These are phyloP conservation scores for Hibiscus mutabilis DNA, from an alignment of 345 rosid species.

Conservation along the genomic window DNA sequence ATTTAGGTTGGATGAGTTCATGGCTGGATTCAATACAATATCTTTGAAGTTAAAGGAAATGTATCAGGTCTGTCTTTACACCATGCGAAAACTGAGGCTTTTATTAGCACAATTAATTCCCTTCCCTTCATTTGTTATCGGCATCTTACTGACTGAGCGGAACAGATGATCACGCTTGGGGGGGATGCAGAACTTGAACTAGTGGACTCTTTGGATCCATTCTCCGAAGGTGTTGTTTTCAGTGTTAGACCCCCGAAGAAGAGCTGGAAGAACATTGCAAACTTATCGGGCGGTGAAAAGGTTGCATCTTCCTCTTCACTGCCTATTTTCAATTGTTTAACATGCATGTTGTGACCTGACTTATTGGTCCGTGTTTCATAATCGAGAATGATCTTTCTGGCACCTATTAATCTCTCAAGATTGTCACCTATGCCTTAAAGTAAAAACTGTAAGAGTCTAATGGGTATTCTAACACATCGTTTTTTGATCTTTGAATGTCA, in stretches of 20 bases:
- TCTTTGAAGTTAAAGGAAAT: slow-evolving; percentile 93
- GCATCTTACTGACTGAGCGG: slow-evolving; percentile 10
- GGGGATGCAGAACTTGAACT: slow-evolving; percentile 98
- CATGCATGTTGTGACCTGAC: background rate
- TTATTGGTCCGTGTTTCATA: background rate
- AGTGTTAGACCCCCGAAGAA: slow-evolving; percentile 86
- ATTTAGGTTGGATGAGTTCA: slow-evolving; percentile 89
- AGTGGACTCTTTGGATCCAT: slow-evolving; percentile 95
- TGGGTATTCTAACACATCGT: too few species aligned
- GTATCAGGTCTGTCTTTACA: slow-evolving; percentile 77
- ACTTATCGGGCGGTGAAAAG: slow-evolving; percentile 95
- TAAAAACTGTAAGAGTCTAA: too few species aligned
- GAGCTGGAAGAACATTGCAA: slow-evolving; percentile 96
- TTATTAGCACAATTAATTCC: background rate
- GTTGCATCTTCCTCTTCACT: slow-evolving; percentile 20
- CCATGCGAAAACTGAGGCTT: background rate
- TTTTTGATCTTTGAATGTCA: too few species aligned
- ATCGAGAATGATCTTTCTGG: background rate
- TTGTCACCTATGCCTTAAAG: too few species aligned
- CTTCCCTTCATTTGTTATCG: background rate
- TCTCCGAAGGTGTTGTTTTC: slow-evolving; percentile 97
- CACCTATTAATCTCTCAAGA: too few species aligned
- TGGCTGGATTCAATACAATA: slow-evolving; percentile 92
- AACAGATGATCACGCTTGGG: slow-evolving; percentile 95
- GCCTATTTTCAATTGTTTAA: background rate